Base-by-base conservation (phyloP, 345 rosid species). In the Nephelium lappaceum region DNA sequence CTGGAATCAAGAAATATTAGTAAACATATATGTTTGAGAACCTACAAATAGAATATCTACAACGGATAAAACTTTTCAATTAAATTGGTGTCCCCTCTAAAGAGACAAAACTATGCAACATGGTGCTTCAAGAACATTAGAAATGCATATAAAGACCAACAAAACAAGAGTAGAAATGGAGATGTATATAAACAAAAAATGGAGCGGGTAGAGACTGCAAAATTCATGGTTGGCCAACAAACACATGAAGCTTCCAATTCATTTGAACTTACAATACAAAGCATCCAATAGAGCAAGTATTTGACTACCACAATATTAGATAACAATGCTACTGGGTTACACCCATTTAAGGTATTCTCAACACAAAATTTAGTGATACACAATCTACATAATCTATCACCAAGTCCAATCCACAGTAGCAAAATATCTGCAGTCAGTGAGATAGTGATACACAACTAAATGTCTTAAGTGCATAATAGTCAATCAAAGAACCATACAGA, bases 191-290 rank as follows among this genome's bases (percentile, higher is more conserved):
- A 60, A 66, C 5, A 2, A 82, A 9, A 9, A 27, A 81, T 21
- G 70, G 43, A 38, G 15, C 3, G 1, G 66, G 78, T 64, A 70
- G 70, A 78, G 77, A 80, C 66, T 66, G 75, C 60, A 36, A 51
- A 76, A 51, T 69, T 76, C 83, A 76, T 7, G 75, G 85, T 88
- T 86, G 93, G 85, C 86, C 85, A 91, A 87, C 91, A 81, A 88
- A 85, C 82, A 83, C 72, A 16, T 45, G 61, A 79, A 79, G 81
- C 77, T 89, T 84, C 89, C 77, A 78, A 78, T 82, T 71, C 72
- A 79, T 86, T 83, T 81, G 77, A 80, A 83, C 84, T 82, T 16
- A 73, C 79, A 53, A 15, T 18, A 73, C 75, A 74, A 72, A 73
- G 72, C 66, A 81, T 53, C 31, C 72, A 80, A 67, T 78, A 14